phyloP scores from a whole-genome alignment of 805 yeast species.

The Yamadazyma ubonensis region DNA sequence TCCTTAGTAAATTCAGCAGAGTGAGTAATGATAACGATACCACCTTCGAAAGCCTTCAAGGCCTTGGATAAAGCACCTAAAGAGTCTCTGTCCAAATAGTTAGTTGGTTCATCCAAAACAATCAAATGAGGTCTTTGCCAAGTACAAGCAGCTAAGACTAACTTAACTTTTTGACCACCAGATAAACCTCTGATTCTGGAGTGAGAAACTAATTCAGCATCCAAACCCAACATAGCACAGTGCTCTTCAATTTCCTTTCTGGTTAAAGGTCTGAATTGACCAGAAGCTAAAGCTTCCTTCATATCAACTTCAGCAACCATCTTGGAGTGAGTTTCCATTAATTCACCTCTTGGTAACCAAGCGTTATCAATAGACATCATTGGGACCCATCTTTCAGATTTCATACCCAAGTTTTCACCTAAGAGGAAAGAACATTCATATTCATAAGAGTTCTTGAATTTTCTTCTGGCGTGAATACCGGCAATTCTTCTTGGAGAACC shows the following conservation, averaged over 20 bases:
- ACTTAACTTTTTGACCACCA: conserved; percentile 99
- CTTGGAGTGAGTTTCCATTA: conserved; percentile 92
- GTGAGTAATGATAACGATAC: conserved; percentile 99
- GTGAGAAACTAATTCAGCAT: conserved; percentile 98
- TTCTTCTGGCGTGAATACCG: conserved; percentile 94
- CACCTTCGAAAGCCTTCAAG: conserved; percentile 98
- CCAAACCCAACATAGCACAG: conserved; percentile 98
- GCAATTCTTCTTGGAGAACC: conserved; percentile 97
- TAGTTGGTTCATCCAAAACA: conserved; percentile 99
- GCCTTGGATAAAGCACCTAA: conserved; percentile 99
- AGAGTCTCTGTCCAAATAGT: conserved; percentile 98
- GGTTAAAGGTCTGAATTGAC: conserved; percentile 99
- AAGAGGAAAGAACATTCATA: conserved; percentile 96
- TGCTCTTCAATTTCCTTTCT: conserved; percentile 99
- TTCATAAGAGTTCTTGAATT: conserved; percentile 99
- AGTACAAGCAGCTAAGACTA: conserved; percentile 99
- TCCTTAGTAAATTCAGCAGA: conserved; percentile 99
- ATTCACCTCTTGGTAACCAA: conserved; percentile 97
- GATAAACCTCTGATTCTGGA: conserved; percentile 99
- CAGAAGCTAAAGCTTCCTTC: conserved; percentile 99
- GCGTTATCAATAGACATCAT: conserved; percentile 99
- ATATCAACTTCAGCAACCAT: conserved; percentile 99
- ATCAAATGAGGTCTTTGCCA: conserved; percentile 99
- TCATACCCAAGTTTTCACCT: conserved; percentile 99
- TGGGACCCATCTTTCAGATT: conserved; percentile 99